These are phyloP conservation scores for Solanum pinnatisectum DNA, from an alignment of 257 asterid genomes.

Conservation along the genomic window DNA sequence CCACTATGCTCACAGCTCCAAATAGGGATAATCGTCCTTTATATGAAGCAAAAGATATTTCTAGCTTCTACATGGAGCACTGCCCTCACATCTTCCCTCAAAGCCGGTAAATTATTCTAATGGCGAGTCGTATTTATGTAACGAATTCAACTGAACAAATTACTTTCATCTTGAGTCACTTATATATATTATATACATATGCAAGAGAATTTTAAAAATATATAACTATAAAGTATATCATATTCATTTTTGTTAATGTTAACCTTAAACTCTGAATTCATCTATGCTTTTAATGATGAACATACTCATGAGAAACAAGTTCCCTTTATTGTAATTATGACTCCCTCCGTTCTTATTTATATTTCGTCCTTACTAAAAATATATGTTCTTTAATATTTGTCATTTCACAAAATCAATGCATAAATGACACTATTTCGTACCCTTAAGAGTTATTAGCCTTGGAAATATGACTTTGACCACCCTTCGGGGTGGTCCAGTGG, in stretches of 20 bases:
- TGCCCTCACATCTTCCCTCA: conserved; percentile 32
- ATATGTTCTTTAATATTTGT: no score
- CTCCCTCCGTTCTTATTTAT: background rate
- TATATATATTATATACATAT: background rate
- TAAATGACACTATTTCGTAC: no score
- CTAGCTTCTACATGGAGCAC: conserved; percentile 25
- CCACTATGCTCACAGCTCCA: conserved; percentile 42
- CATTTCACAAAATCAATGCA: no score
- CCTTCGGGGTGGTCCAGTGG: no score
- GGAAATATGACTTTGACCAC: no score
- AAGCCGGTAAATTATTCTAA: conserved; percentile 2
- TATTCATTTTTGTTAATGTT: background rate
- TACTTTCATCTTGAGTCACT: background rate
- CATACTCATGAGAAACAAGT: background rate
- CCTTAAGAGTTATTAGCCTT: no score
- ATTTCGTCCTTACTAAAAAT: no score
- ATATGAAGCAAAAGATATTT: conserved; percentile 31
- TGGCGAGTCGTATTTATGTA: background rate
- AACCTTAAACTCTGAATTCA: background rate
- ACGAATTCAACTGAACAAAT: background rate
- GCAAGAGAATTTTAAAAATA: background rate
- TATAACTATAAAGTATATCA: background rate
- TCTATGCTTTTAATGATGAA: background rate
- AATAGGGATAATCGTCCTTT: conserved; percentile 17
- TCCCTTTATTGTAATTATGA: background rate